These are phyloP conservation scores for Fonsecaea erecta DNA, from an alignment of 2,329 filamentous ascomycete species.

Conservation along the genomic window DNA sequence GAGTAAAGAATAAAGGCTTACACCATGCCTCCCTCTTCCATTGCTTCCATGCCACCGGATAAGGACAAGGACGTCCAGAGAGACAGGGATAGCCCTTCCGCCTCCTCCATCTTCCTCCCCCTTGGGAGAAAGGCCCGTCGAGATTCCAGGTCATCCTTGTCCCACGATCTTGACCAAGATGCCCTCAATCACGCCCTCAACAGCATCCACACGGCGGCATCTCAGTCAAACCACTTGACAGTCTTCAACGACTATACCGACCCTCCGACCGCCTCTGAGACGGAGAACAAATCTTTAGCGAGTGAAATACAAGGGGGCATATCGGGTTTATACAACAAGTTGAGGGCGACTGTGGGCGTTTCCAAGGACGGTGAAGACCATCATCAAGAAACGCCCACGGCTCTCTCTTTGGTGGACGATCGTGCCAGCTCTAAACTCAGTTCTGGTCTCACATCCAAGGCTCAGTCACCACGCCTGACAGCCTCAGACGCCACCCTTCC, in stretches of 20 bases:
- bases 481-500: conserved; percentile 27
- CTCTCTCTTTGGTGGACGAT: conserved; percentile 30
- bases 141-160: conserved; percentile 57
- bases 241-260: conserved; percentile 89
- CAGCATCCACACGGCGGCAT: conserved; percentile 87
- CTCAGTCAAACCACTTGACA: conserved; percentile 79
- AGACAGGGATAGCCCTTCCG: conserved; percentile 46
- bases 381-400: conserved; percentile 21
- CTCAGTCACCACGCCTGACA: conserved; percentile 32
- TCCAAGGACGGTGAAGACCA: conserved; percentile 55
- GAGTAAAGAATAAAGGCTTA: neutral
- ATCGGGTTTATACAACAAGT: conserved; percentile 83
- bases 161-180: conserved; percentile 68
- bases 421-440: conserved; percentile 26
- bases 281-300: conserved; percentile 71
- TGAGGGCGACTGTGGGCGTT: conserved; percentile 80
- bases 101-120: conserved; percentile 51
- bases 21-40: neutral
- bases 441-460: conserved; percentile 32
- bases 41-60: conserved; percentile 8
- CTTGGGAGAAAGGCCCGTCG: conserved; percentile 49
- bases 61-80: conserved; percentile 37
- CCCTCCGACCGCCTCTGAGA: conserved; percentile 62
- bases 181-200: conserved; percentile 78
- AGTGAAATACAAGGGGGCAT: conserved; percentile 83